Evolutionary conservation across 1,284 basidiomycete species (phyloP), one percentile per base, ranked within the genome.

Genomic region (Puccinia triticina): DNA sequence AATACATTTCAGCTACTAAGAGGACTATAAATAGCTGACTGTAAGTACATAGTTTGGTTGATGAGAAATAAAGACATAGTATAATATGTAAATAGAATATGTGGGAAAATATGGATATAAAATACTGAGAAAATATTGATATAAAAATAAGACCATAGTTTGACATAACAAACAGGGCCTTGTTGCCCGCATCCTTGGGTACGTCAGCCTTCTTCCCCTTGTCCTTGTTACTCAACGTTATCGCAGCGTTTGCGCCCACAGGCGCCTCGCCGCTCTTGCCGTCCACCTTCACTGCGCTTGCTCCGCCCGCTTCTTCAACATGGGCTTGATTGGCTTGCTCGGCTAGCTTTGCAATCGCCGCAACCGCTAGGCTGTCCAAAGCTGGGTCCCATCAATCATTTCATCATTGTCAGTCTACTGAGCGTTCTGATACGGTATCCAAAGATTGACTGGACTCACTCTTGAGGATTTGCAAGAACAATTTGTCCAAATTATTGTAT

Each of bases 401-500:
- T 29, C 4, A 29, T 8, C 29, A 29, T 29, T 32, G 57, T 59
- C 57, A 59, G 57, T 12, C 32, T n/a, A n/a, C 1, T 40, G 46
- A 16, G 1, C 11, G 21, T 5, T 26, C 3, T n/a, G 4, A 71
- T 16, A 10, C 4, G 64, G 16, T 66, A 10, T 37, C 43, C 43
- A 46, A 14, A 46, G 8, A 7, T 46, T 14, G 8, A 14, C 14
- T 14, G 7, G 8, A 46, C 71, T 53, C 55, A 73, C 71, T 34
- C 7, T 12, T 18, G 34, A 73, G n/a, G 46, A 73, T 53, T 34
- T 50, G 50, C 48, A 50, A 23, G 32, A 73, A 73, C 12, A 50
- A 73, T 8, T 73, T 73, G 32, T 73, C 71, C 21, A 73, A n/a
- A 23, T 23, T 73, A n/a, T 55, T 73, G 71, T 14, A 73, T 26